Base-by-base conservation (phyloP, 2,329 filamentous ascomycete genomes). In the Geosmithia morbida region DNA sequence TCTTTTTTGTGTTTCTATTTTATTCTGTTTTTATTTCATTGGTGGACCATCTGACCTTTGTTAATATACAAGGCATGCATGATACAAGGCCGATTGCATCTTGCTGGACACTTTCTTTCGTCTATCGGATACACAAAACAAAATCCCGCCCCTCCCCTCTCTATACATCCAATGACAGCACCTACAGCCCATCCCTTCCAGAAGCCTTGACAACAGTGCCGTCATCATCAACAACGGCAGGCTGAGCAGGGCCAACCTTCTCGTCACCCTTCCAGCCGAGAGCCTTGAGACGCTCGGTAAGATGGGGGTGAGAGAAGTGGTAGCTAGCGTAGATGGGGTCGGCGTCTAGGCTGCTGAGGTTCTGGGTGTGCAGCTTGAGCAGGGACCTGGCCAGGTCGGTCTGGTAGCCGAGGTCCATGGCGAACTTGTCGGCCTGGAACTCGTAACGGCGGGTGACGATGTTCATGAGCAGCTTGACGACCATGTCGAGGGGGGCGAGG, bases 281-380 rank as follows among this genome's bases (percentile, higher is more conserved):
- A 1, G 90, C 92, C 65, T 85, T 87, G 57, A 98, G 74, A 58
- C 92, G 81, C 75, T 98, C 94, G 1, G 89, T 85, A 54, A 98
- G 72, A 55, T 97, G 96, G 1, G 92, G 92, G 67, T 98, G 92
- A 20, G 90, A 96, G 74, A 94, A 96, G 70, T 98, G 89, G 73
- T 97, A 98, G 67, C 84, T 94, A 47, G 92, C 92, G 66, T 94
- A 98, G 77, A 96, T 81, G 85, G 86, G 94, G 67, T 98, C 94
- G 26, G 92, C 92, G 58, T 98, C 92, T 90, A 98, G 97, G 51
- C 87, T 94, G 66, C 87, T 94, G 55, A 98, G 75, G 62, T 98
- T 98, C 71, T 97, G 89, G 59, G 96, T 87, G 68, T 98, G 94
- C 46, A 98, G 84, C 72, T 96, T 96, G 69, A 98, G 88, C 52